Conservation (phyloP, 805 yeast species). For the Candida loeiensis region DNA sequence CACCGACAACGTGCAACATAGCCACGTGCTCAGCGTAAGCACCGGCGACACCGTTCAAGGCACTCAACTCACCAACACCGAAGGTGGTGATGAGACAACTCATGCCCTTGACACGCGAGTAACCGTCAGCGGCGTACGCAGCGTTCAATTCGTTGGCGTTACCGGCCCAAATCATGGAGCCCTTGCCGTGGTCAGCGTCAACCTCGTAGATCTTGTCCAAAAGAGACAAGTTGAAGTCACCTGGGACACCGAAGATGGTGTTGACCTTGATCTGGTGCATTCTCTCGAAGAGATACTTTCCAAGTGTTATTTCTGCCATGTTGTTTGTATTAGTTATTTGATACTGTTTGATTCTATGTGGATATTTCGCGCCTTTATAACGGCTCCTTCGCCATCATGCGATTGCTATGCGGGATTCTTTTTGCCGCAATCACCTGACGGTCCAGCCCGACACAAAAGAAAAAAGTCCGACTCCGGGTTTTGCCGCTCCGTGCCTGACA, state of each 20-base stretch:
- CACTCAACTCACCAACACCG: slow-evolving; percentile 37
- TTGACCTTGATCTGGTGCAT: slow-evolving; percentile 28
- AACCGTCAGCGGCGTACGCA: slow-evolving; percentile 26
- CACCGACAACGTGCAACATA: slow-evolving; percentile 32
- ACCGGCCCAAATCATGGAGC: slow-evolving; percentile 33
- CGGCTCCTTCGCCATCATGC: slow-evolving; percentile 2
- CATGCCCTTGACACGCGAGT: slow-evolving; percentile 26
- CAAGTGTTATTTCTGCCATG: slow-evolving; percentile 28
- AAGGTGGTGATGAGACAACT: slow-evolving; percentile 30
- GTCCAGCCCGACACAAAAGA: neutral
- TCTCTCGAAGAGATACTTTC: slow-evolving; percentile 32
- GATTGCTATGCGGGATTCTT: slow-evolving; percentile 3
- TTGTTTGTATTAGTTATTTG: slow-evolving; percentile 3
- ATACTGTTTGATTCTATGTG: neutral
- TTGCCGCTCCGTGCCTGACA: neutral
- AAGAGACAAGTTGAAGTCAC: slow-evolving; percentile 33
- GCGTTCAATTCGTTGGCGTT: slow-evolving; percentile 34
- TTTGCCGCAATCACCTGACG: slow-evolving; percentile 8
- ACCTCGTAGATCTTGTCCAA: slow-evolving; percentile 33
- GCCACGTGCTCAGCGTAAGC: slow-evolving; percentile 37
- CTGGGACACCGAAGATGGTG: slow-evolving; percentile 34
- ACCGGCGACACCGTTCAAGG: slow-evolving; percentile 34
- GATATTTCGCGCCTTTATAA: slow-evolving; percentile 1
- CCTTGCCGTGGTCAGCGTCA: slow-evolving; percentile 14
- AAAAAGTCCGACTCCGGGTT: slow-evolving; percentile 5